Base-by-base conservation (phyloP, 1,284 basidiomycete genomes). In the Termitomyces sp. region DNA sequence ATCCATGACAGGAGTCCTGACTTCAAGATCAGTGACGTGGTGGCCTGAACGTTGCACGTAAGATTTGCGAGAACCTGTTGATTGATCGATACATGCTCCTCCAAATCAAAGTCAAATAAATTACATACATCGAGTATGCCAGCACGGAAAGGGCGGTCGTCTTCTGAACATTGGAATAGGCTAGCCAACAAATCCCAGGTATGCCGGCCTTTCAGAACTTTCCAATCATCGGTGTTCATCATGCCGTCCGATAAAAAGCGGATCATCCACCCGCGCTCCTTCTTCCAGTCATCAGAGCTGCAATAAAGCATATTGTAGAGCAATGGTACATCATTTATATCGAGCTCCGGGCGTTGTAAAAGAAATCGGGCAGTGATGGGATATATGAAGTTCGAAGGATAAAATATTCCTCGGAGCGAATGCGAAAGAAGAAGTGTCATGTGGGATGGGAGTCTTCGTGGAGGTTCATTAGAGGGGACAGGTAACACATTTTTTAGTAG, bases 151-250 rank as follows among this genome's bases (percentile, higher is more conserved):
- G 71, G 52, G 0, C 67, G 60, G 59, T 93, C 89, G 0, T 73
- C 67, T 38, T 74, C 72, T 5, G 81, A 79, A 51, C 80, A 81
- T 58, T 90, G 84, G 68, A 86, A 94, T 50, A 95, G 67, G 61
- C 89, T 92, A 0, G 90, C 86, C 2, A 97, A 70, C 30, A 96
- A 73, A 58, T 93, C 90, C 88, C 92, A 94, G 0, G 90, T 92
- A 66, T 94, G 90, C 30, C 94, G 72, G 43, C 92, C 76, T 63
- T 85, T 86, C 56, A 95, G 72, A 1, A 94, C 80, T 34, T 77
- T 78, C 92, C 94, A 96, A 63, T 97, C 94, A 53, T 82, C 78
- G 0, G 75, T 74, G 34, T 81, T 80, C 54, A 78, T 76, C 76
- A 93, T 85, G 0, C 90, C 90, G 62, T 96, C 92, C 0, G 86